These are phyloP conservation scores for Colletotrichum lindemuthianum DNA, from an alignment of 2,329 filamentous ascomycete species.

Conservation along the genomic window DNA sequence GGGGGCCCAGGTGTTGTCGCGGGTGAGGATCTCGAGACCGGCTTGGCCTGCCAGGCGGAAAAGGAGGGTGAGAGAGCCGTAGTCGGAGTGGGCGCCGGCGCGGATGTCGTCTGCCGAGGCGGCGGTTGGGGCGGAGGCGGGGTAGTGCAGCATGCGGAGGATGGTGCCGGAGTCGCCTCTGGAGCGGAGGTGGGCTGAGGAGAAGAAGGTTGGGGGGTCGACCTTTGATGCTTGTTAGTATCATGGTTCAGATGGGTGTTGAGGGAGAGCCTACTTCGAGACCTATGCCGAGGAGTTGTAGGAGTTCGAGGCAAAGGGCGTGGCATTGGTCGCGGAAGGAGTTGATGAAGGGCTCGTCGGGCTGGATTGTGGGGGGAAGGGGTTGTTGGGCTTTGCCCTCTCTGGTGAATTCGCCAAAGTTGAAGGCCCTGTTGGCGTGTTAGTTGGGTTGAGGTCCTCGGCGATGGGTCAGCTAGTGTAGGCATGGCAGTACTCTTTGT, in stretches of 20 bases:
- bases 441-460: not conserved
- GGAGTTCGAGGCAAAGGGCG: slow-evolving; percentile 75
- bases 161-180: slow-evolving; percentile 64
- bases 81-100: slow-evolving; percentile 93
- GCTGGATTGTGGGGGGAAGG: slow-evolving; percentile 71
- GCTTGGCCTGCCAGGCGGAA: slow-evolving; percentile 89
- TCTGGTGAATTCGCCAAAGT: slow-evolving; percentile 79
- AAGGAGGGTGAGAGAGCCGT: slow-evolving; percentile 77
- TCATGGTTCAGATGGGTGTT: slow-evolving; percentile 21
- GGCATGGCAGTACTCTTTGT: slow-evolving; percentile 74
- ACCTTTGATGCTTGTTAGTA: slow-evolving; percentile 45
- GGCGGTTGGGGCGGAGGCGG: slow-evolving; percentile 57
- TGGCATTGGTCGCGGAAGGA: slow-evolving; percentile 78
- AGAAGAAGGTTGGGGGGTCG: slow-evolving; percentile 63
- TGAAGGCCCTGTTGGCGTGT: slow-evolving; percentile 76
- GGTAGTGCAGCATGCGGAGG: slow-evolving; percentile 79
- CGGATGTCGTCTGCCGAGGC: slow-evolving; percentile 72
- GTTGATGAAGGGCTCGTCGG: slow-evolving; percentile 69
- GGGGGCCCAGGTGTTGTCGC: slow-evolving; percentile 65
- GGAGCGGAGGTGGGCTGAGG: slow-evolving; percentile 57
- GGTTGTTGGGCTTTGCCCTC: slow-evolving; percentile 78
- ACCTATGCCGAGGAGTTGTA: slow-evolving; percentile 81
- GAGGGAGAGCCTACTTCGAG: slow-evolving; percentile 65
- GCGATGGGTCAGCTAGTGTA: not conserved
- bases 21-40: slow-evolving; percentile 83